Base-by-base conservation (phyloP, 2,329 filamentous ascomycete species). In the Scytalidium sp. region DNA sequence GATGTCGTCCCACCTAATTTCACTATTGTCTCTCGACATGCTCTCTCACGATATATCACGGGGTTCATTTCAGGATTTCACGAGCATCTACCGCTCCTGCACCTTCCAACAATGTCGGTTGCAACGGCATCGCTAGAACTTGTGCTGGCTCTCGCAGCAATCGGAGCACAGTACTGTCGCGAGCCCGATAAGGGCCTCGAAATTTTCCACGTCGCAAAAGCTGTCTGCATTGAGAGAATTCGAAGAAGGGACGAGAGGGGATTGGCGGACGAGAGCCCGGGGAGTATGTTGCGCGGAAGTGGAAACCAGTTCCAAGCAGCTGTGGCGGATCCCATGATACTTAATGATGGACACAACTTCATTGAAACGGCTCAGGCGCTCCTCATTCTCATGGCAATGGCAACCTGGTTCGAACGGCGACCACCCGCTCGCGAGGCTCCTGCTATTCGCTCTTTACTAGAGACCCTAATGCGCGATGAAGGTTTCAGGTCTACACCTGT, bases 51-150 rank as follows among this genome's bases (percentile, higher is more conserved):
- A 27, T 89, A 88, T 54, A 67, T 89, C 23, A 84, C 87, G 50
- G 85, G 84, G 1, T 90, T 88, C 58, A 79, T 88, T 47, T 80
- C 76, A 50, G 84, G 85, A 1, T 87, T 89, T 50, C 74, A 82
- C 49, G 72, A 78, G 19, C 77, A 81, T 52, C 71, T 82, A 40
- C 79, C 79, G 0, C 81, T 89, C 53, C 70, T 90, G 19, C 86
- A 90, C 60, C 70, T 88, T 3, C 81, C 85, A 0, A 88, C 84
- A 0, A 72, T 89, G 43, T 74, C 75, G 1, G 78, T 84, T 0
- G 77, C 79, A 3, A 80, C 83, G 15, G 75, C 81, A n/a, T 81
- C 84, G 0, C 80, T 85, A 0, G 86, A 89, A 63, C 69, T 90
- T 3, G 70, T 88, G 3, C 69, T 90, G 27, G 85, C 85, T 0